Evolutionary conservation across 345 rosid genomes (phyloP).

Genomic region (Citrus australasica): DNA sequence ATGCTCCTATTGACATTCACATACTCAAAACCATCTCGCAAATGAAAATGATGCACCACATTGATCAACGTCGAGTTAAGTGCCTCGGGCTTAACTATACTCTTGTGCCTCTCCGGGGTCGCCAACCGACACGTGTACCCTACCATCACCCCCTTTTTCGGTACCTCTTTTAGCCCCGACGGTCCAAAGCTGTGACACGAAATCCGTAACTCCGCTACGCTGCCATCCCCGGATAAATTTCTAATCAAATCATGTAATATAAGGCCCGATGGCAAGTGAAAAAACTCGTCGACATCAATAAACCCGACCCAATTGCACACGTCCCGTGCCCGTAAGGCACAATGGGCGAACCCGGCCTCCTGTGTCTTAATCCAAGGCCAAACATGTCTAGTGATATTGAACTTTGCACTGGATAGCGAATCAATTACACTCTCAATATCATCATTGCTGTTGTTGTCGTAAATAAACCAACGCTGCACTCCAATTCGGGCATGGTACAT

Average conservation of each 20-base stretch:
- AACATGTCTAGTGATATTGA: constrained; percentile 47
- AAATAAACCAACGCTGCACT: constrained; percentile 70
- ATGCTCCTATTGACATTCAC: constrained; percentile 40
- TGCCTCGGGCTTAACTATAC: constrained; percentile 71
- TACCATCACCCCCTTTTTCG: constrained; percentile 45
- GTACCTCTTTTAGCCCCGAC: constrained; percentile 47
- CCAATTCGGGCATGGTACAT: constrained; percentile 73
- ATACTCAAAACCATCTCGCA: constrained; percentile 39
- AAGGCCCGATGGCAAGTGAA: constrained; percentile 45
- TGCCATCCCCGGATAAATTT: constrained; percentile 20
- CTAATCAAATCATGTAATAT: constrained; percentile 27
- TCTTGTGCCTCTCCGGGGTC: constrained; percentile 80
- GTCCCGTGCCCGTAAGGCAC: constrained; percentile 60
- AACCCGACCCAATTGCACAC: constrained; percentile 82
- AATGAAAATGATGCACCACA: constrained; percentile 82
- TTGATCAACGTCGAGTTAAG: constrained; percentile 70
- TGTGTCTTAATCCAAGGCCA: constrained; percentile 98
- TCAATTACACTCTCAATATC: constrained; percentile 36
- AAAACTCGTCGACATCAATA: constrained; percentile 77
- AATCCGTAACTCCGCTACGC: constrained; percentile 52
- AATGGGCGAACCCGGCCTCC: constrained; percentile 84
- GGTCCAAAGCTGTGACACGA: constrained; percentile 78
- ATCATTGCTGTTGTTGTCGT: constrained; percentile 88
- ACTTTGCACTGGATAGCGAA: constrained; percentile 14
- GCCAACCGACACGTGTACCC: constrained; percentile 72